Evolutionary conservation across 2,329 filamentous ascomycete genomes (phyloP), one percentile per base, ranked within the genome.

Genomic region (Clonostachys rosea): DNA sequence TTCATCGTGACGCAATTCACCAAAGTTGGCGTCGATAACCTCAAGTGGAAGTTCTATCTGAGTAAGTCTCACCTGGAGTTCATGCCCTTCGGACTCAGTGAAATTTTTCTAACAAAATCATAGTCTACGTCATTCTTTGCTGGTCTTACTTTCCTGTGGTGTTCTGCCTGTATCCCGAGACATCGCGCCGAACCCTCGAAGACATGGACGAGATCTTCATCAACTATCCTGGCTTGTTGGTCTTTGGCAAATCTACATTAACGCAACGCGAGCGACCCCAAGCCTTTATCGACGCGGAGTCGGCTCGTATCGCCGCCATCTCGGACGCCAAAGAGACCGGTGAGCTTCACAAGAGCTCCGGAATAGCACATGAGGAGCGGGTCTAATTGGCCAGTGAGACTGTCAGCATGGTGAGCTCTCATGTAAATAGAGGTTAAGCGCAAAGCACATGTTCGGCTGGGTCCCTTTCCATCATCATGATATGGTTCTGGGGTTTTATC

Each of bases 161-260:
- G 6, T 78, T 71, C 54, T 64, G 73, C 49, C 65, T 79, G 41
- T 76, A 77, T 47, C 73, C 73, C 0, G 74, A 78, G 54, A 77
- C 74, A 2, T 57, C 68, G 6, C 62, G 70, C 42, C 62, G 67
- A 10, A 69, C 73, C 0, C 61, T 77, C 7, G 73, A 77, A 53
- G 72, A 76, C 41, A 74, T 76, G 57, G 71, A 76, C 50, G 59
- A 69, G 47, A 69, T 70, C 39, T 70, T 68, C 49, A 60, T 60
- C 35, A 55, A 56, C 34, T 56, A 61, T 40, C 57, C 58, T 2
- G 54, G 53, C 13, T 40, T 61, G 13, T 53, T 68, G 34, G 65
- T 70, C 13, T 68, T 58, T 34, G 54, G 59, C 24, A 61, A 65
- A 45, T 49, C 52, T 5, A 54, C 55, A 14, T 51, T 69, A 44